Evolutionary conservation across 2,329 filamentous ascomycete genomes (phyloP).

Genomic region (Hymenotorrendiella dingleyae): DNA sequence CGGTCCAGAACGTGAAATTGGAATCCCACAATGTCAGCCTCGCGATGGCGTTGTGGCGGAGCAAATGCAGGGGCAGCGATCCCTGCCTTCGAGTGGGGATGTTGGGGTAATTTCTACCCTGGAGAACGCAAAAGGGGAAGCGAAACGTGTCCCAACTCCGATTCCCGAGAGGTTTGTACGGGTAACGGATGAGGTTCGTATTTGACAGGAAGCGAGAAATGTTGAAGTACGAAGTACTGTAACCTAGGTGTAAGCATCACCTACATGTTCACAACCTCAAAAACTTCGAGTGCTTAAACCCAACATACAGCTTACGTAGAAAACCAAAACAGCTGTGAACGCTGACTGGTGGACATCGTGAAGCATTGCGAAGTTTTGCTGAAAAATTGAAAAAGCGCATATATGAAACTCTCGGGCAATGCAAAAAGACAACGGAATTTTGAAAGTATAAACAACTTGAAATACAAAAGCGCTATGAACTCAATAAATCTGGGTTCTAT

Average conservation of each 20-base stretch:
- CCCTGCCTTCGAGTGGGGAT: background rate
- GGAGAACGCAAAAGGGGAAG: background rate
- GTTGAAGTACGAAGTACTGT: too few relatives aligned
- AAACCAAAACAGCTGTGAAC: too few relatives aligned
- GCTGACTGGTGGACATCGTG: too few relatives aligned
- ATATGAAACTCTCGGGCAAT: background rate
- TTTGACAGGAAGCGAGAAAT: too few relatives aligned
- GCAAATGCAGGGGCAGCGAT: background rate
- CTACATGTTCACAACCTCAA: too few relatives aligned
- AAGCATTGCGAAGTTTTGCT: background rate
- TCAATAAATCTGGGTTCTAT: conserved; percentile 11
- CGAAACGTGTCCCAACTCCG: background rate
- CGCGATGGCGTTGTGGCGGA: background rate
- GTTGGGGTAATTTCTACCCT: background rate
- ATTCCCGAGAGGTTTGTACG: too few relatives aligned
- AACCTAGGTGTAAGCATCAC: too few relatives aligned
- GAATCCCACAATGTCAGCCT: too few relatives aligned
- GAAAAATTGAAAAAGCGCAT: background rate
- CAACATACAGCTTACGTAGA: too few relatives aligned
- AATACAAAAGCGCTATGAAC: background rate
- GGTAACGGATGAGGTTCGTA: too few relatives aligned
- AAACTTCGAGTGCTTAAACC: too few relatives aligned
- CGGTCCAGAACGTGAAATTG: too few relatives aligned
- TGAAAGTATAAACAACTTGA: background rate
- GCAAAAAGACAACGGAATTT: background rate